phyloP scores from a whole-genome alignment of 495 filamentous ascomycete species.

The Penicillium silybi region DNA sequence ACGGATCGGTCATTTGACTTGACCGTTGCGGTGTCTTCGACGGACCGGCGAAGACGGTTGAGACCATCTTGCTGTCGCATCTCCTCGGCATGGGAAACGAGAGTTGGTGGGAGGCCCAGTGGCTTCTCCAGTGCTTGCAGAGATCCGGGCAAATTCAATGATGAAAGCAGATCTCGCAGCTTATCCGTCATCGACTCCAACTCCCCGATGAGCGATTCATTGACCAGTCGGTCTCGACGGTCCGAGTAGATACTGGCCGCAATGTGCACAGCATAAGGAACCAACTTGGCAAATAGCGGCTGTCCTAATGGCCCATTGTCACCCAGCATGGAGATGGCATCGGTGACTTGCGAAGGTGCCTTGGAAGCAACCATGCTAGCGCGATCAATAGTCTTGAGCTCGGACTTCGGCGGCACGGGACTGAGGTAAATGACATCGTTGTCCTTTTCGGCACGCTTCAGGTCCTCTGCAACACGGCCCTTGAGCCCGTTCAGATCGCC shows the following conservation, averaged over 20 bases:
- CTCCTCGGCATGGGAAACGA: conserved; percentile 90
- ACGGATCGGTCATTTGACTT: conserved; percentile 68
- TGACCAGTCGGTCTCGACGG: conserved; percentile 80
- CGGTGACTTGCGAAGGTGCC: conserved; percentile 76
- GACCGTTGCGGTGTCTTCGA: conserved; percentile 82
- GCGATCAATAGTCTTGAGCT: conserved; percentile 78
- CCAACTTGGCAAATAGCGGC: conserved; percentile 83
- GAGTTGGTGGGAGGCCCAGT: conserved; percentile 77
- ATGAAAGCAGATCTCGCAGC: conserved; percentile 75
- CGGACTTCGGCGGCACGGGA: conserved; percentile 81
- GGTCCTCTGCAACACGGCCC: conserved; percentile 73
- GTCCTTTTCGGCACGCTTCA: conserved; percentile 92
- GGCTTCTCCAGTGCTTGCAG: conserved; percentile 94
- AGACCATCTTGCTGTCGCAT: conserved; percentile 89
- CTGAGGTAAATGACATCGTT: conserved; percentile 92
- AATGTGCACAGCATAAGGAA: conserved; percentile 93
- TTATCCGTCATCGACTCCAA: conserved; percentile 76
- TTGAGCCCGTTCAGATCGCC: conserved; percentile 83
- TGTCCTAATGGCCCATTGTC: conserved; percentile 76
- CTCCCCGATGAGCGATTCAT: conserved; percentile 78
- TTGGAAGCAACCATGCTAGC: conserved; percentile 83
- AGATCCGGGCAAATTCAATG: conserved; percentile 86
- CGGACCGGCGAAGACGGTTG: conserved; percentile 65
- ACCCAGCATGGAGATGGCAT: conserved; percentile 73
- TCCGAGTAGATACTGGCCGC: conserved; percentile 95